Evolutionary conservation across 208 protist genomes (phyloP).

Genomic region (Acanthamoeba culbertsoni): DNA sequence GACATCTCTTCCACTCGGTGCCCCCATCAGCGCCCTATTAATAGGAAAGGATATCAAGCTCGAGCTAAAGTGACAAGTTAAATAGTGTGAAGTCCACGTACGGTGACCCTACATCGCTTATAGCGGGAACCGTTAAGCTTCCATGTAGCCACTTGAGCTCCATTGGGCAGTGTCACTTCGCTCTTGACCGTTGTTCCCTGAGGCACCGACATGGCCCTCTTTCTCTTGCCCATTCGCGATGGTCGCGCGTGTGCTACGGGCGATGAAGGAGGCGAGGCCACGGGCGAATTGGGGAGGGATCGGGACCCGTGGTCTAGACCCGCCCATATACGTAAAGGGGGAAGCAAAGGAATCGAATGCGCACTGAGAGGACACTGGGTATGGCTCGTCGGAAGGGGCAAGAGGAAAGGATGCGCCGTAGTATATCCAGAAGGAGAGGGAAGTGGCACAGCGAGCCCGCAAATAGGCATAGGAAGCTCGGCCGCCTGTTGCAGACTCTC

Average conservation of each 20-base stretch:
- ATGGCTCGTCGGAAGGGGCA: too few species aligned
- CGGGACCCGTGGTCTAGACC: background rate
- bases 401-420: too few species aligned
- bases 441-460: too few species aligned
- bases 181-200: background rate
- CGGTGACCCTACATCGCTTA: slow-evolving; percentile 10
- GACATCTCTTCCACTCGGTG: background rate
- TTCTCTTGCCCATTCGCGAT: background rate
- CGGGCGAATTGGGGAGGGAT: background rate
- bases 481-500: too few species aligned
- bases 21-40: background rate
- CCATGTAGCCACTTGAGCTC: background rate
- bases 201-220: background rate
- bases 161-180: background rate
- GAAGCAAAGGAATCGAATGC: too few species aligned
- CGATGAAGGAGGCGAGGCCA: background rate
- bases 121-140: background rate
- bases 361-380: too few species aligned
- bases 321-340: too few species aligned
- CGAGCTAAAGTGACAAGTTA: background rate
- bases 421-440: too few species aligned
- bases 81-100: background rate
- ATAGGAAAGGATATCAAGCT: background rate
- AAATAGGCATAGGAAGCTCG: too few species aligned
- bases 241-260: background rate